phyloP scores from a whole-genome alignment of 1,284 basidiomycete genomes.

The Pseudozyma tsukubaensis region DNA sequence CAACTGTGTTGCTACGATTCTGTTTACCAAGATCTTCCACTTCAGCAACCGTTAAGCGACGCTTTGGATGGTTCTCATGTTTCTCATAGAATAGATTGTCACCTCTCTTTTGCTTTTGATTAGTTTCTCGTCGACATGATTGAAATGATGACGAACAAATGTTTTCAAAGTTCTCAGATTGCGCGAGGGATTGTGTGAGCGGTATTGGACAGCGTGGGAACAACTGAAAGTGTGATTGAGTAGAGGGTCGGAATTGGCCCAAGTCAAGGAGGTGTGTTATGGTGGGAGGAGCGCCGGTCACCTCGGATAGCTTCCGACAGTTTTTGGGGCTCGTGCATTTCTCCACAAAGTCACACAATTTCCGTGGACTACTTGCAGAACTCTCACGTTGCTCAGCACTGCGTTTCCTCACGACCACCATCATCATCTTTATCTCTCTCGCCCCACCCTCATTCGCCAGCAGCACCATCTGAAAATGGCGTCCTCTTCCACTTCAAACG shows the following conservation, averaged over 20 bases:
- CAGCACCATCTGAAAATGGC: neutral
- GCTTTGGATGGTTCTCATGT: neutral
- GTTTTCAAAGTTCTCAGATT: neutral
- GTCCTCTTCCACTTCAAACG: neutral
- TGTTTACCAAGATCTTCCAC: conserved; percentile 49
- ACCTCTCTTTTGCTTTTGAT: neutral
- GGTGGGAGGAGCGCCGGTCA: too few relatives aligned
- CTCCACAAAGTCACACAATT: conserved; percentile 6
- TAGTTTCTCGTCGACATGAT: neutral
- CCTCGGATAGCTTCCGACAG: too few relatives aligned
- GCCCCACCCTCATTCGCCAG: neutral
- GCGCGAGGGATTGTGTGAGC: neutral
- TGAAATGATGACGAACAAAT: neutral
- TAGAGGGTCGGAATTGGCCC: neutral
- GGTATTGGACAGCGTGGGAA: neutral
- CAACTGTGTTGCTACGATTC: conserved; percentile 45
- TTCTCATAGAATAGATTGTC: conserved; percentile 3
- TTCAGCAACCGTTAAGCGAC: conserved; percentile 49
- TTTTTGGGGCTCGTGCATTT: neutral
- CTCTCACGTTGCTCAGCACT: neutral
- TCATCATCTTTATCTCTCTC: too few relatives aligned
- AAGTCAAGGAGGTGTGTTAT: neutral
- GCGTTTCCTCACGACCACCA: conserved; percentile 7
- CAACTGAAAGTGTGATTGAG: neutral
- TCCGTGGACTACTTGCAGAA: too few relatives aligned